Evolutionary conservation across 805 yeast species (phyloP), one percentile per base, ranked within the genome.

Genomic region (Pichia cabralensis): DNA sequence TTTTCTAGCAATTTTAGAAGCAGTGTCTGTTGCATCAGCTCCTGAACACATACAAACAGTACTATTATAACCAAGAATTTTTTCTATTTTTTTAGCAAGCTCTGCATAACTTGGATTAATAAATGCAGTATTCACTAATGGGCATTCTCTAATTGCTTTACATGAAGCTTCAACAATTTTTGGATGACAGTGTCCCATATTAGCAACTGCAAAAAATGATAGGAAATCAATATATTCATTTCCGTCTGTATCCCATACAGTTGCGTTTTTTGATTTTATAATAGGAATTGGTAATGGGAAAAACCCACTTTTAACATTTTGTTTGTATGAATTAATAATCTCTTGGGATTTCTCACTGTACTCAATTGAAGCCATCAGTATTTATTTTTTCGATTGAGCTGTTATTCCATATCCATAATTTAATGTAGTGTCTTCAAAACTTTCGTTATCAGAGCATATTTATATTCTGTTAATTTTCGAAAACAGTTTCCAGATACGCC

Each of bases 101-200:
- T 33, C 30, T 3, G 47, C 56, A 34, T 48, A 49, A 22, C 51
- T 43, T n/a, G 48, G 50, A 28, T 39, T 47, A 21, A 45, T 34
- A 23, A 46, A 29, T 11, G 53, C 45, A 5, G 51, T 46, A 31
- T 49, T 49, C 8, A 44, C 42, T 35, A 50, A 26, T 3, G 52
- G 41, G 17, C 48, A 36, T 7, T 39, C 38, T 20, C 41, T 35
- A 14, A 45, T 31, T 9, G 53, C 53, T 10, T 46, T 42, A 22
- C 45, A 41, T 11, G 50, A 42, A 4, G 56, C 56, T 15, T 44
- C 43, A 10, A 49, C 49, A 22, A 52, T 52, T 31, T 49, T 50
- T 4, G 56, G 55, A 34, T 52, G 54, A 5, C 45, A 31, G 28
- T 52, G 56, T 5, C 56, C 56, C 56, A 50, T 50, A 34, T 52